These are phyloP conservation scores for Tetrahymena elliotti DNA, from an alignment of 73 alveolate genomes.

Conservation along the genomic window DNA sequence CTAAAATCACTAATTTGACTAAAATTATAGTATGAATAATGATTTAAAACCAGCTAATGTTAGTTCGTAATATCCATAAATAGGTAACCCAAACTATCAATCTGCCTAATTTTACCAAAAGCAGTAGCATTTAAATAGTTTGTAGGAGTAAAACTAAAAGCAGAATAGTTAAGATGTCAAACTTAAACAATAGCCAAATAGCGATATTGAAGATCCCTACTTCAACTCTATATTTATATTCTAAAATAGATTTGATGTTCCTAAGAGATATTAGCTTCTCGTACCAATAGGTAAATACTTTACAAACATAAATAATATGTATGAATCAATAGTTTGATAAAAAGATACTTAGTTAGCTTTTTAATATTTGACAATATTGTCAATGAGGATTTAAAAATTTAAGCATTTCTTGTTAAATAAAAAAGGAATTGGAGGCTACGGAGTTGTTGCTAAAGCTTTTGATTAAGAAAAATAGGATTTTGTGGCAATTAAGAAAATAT, in stretches of 20 bases:
- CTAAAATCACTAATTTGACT: not conserved
- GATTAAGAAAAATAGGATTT: slow-evolving; percentile 33
- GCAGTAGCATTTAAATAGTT: not conserved
- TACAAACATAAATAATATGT: too few species aligned
- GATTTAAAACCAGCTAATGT: not conserved
- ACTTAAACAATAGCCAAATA: not conserved
- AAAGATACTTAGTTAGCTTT: not conserved
- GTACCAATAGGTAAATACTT: not conserved
- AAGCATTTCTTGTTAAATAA: not conserved
- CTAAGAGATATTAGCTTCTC: not conserved
- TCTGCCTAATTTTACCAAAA: not conserved
- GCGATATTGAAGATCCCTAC: not conserved
- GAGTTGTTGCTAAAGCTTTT: not conserved
- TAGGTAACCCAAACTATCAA: not conserved
- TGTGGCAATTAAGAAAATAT: slow-evolving; percentile 68
- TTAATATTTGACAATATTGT: not conserved
- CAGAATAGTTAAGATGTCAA: not conserved
- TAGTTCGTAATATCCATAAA: not conserved
- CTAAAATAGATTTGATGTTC: not conserved
- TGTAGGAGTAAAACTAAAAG: not conserved
- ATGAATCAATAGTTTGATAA: too few species aligned
- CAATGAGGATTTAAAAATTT: not conserved
- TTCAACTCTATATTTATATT: not conserved
- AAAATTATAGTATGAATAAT: not conserved
- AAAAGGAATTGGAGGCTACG: not conserved